These are phyloP conservation scores for Cryptococcus sp. DNA, from an alignment of 1,284 basidiomycete species.

Conservation along the genomic window DNA sequence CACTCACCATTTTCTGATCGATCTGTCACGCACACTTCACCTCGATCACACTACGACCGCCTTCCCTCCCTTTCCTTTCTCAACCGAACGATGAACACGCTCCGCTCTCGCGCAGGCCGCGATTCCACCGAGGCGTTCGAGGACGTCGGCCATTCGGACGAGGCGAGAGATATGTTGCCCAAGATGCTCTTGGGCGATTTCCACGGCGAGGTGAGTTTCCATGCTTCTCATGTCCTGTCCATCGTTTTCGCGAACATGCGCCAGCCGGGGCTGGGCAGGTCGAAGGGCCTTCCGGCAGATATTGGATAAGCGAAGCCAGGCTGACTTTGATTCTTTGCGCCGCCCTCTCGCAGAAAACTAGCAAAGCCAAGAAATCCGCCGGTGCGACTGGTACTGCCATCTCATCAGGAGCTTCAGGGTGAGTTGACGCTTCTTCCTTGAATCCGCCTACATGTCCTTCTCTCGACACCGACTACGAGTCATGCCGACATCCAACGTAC, in stretches of 20 bases:
- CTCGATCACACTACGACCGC: too few species aligned
- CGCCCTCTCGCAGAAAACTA: constrained; percentile 10
- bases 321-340: too few species aligned
- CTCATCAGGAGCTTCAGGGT: constrained; percentile 13
- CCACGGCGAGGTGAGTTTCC: constrained; percentile 59
- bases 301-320: too few species aligned
- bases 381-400: constrained; percentile 18
- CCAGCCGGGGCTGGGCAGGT: not conserved
- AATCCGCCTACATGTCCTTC: not conserved
- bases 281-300: too few species aligned
- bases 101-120: constrained; percentile 56
- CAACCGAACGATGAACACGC: not conserved
- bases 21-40: not conserved
- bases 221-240: not conserved
- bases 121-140: constrained; percentile 99
- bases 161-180: constrained; percentile 85
- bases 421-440: not conserved
- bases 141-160: constrained; percentile 98
- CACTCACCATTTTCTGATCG: too few species aligned
- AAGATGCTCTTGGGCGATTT: constrained; percentile 77
- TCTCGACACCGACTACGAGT: not conserved
- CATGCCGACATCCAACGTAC: too few species aligned
- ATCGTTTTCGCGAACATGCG: too few species aligned
- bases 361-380: constrained; percentile 27
- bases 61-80: not conserved